Conservation (phyloP, 1,139 yeast species). For the Arxiozyma telluris region DNA sequence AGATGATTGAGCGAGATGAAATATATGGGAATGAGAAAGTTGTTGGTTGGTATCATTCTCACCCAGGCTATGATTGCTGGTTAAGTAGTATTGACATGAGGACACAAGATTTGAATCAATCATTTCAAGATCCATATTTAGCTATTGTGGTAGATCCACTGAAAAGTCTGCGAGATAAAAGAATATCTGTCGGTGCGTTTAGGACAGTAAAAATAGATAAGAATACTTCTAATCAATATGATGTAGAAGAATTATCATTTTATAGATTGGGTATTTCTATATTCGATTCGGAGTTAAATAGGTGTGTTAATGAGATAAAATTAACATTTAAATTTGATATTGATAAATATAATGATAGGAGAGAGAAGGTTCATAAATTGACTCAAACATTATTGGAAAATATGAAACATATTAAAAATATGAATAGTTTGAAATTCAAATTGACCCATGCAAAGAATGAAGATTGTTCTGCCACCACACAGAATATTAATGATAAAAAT, state of each 20-base stretch:
- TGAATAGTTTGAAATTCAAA: constrained; percentile 5
- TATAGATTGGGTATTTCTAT: constrained; percentile 61
- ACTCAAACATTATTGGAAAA: constrained; percentile 17
- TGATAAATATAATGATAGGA: background rate
- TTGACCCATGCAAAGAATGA: background rate
- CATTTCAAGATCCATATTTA: constrained; percentile 82
- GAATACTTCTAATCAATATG: constrained; percentile 45
- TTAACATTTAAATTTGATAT: constrained; percentile 6
- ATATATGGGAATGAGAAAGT: constrained; percentile 51
- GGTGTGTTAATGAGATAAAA: constrained; percentile 6
- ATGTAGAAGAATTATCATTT: constrained; percentile 40
- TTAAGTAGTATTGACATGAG: constrained; percentile 82
- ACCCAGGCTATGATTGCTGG: constrained; percentile 97
- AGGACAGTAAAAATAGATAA: constrained; percentile 47
- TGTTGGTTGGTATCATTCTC: constrained; percentile 95
- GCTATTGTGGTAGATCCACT: constrained; percentile 86
- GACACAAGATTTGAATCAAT: constrained; percentile 78
- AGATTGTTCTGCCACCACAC: background rate
- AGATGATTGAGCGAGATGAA: constrained; percentile 44
- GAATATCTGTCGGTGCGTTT: constrained; percentile 85
- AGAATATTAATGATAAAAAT: background rate
- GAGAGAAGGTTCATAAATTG: constrained; percentile 1
- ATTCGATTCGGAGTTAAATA: constrained; percentile 50
- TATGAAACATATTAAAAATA: constrained; percentile 18
- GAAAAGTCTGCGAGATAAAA: constrained; percentile 53